phyloP scores from a whole-genome alignment of 805 yeast species.

The Candida saitoana region DNA sequence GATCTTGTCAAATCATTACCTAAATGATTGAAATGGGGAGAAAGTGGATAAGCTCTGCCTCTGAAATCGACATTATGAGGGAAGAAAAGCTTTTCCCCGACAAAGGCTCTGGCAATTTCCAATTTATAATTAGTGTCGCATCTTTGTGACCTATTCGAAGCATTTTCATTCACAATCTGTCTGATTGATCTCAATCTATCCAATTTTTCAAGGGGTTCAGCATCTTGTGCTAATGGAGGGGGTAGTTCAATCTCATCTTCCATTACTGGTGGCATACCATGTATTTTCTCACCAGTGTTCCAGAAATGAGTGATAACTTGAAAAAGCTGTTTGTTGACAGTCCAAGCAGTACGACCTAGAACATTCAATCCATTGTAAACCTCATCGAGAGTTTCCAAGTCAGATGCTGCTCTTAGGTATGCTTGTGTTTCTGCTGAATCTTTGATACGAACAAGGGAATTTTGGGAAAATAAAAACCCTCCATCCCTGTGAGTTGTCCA shows the following conservation, averaged over 20 bases:
- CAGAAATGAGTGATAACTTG: conserved; percentile 71
- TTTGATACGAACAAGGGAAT: conserved; percentile 66
- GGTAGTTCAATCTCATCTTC: conserved; percentile 44
- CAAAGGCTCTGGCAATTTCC: conserved; percentile 90
- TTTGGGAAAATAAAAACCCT: conserved; percentile 69
- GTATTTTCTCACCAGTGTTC: conserved; percentile 78
- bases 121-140: conserved; percentile 92
- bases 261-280: conserved; percentile 59
- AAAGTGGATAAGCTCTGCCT: conserved; percentile 79
- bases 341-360: conserved; percentile 87
- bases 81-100: conserved; percentile 70
- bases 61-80: conserved; percentile 81
- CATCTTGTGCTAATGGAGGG: conserved; percentile 51
- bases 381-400: conserved; percentile 55
- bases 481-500: conserved; percentile 85
- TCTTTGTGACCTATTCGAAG: conserved; percentile 75
- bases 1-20: conserved; percentile 79
- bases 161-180: conserved; percentile 53
- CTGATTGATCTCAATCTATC: conserved; percentile 66
- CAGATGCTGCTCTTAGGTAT: conserved; percentile 80
- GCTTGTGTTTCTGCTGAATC: conserved; percentile 89
- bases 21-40: conserved; percentile 76
- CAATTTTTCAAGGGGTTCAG: conserved; percentile 68
- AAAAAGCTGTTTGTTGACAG: conserved; percentile 71
- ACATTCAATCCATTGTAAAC: conserved; percentile 82